These are phyloP conservation scores for Blumeria hordei DNA, from an alignment of 2,329 filamentous ascomycete genomes.

Conservation along the genomic window DNA sequence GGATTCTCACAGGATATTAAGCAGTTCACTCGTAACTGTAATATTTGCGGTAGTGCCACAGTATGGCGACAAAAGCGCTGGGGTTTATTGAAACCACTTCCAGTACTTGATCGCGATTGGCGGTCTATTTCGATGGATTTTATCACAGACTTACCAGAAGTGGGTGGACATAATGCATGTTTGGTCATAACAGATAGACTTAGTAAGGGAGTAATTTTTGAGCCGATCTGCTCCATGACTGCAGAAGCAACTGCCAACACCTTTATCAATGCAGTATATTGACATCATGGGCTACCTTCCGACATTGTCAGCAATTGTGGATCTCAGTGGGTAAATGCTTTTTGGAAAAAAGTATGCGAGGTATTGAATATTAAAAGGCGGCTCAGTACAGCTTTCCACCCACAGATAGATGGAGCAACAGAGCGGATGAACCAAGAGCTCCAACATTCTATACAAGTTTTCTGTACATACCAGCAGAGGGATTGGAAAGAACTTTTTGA, in stretches of 20 bases:
- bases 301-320: too few species aligned
- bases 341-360: too few species aligned
- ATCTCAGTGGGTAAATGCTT: too few species aligned
- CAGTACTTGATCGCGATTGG: not conserved
- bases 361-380: not conserved
- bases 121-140: not conserved
- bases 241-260: not conserved
- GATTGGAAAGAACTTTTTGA: slow-evolving; percentile 2
- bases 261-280: too few species aligned
- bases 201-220: not conserved
- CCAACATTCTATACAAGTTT: slow-evolving; percentile 1
- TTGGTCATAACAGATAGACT: not conserved
- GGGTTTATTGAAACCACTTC: not conserved
- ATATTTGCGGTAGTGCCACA: not conserved
- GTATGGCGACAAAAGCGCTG: not conserved
- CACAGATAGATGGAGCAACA: not conserved
- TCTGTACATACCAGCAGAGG: slow-evolving; percentile 3
- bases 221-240: not conserved
- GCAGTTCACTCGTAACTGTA: not conserved
- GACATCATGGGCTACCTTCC: too few species aligned
- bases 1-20: not conserved
- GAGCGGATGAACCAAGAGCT: slow-evolving; percentile 2
- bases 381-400: not conserved
- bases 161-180: not conserved
- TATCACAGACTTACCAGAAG: not conserved